phyloP scores from a whole-genome alignment of 2,329 filamentous ascomycete species.

The Colletotrichum eleusines region DNA sequence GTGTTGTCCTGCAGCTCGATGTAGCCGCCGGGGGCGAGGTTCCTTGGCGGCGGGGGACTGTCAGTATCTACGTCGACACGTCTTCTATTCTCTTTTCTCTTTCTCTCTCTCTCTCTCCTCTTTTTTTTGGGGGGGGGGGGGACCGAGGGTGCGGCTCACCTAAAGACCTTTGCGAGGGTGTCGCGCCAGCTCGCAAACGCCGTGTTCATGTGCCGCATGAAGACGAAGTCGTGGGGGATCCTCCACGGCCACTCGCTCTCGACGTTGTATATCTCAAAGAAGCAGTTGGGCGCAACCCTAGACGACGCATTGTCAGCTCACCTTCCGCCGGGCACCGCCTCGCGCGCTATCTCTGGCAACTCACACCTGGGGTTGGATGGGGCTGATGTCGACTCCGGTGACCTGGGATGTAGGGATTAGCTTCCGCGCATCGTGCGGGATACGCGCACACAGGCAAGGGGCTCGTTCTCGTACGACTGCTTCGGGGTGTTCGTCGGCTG shows the following conservation, averaged over 20 bases:
- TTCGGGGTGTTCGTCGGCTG: constrained; percentile 48
- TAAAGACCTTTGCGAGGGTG: constrained; percentile 44
- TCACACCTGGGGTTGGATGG: constrained; percentile 51
- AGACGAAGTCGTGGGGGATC: constrained; percentile 52
- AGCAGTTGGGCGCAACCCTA: constrained; percentile 58
- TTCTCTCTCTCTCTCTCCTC: neutral
- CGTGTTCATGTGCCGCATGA: constrained; percentile 49
- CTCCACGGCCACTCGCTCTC: constrained; percentile 51
- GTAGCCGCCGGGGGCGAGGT: constrained; percentile 51
- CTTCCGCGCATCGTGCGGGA: neutral
- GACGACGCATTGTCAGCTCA: constrained; percentile 44
- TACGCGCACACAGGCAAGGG: neutral
- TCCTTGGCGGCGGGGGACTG: no score
- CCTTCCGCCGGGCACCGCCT: constrained; percentile 43
- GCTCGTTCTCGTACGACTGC: constrained; percentile 43
- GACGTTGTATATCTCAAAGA: constrained; percentile 56
- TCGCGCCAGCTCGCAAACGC: constrained; percentile 46
- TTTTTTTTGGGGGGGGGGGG: constrained; percentile 45
- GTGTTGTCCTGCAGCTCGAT: constrained; percentile 50
- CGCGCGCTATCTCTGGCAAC: constrained; percentile 44
- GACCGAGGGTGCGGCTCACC: constrained; percentile 50
- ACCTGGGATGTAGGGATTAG: constrained; percentile 36
- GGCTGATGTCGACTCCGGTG: constrained; percentile 50
- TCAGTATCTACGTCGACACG: neutral
- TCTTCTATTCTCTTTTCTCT: neutral